Percentiles rank a stretch among this genome's conserved stretches.
Evolutionary conservation across 1,139 yeast species (phyloP).

Genomic region (Kluyveromyces sp.): DNA sequence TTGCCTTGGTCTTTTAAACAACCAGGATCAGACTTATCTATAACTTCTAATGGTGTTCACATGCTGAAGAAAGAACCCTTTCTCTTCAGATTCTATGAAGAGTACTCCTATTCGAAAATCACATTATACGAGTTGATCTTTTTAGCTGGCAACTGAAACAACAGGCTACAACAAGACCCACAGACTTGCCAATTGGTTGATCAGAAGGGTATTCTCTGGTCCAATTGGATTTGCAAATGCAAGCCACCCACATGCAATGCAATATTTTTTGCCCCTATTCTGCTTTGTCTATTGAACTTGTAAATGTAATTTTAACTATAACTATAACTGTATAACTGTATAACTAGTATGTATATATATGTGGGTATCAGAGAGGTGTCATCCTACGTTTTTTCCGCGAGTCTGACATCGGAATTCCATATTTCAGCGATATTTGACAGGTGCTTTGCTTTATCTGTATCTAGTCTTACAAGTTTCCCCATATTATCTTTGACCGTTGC

Average conservation of each 20-base stretch:
- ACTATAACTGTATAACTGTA: no score
- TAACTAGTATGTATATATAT: no score
- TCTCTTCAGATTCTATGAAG: not conserved
- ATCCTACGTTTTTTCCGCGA: not conserved
- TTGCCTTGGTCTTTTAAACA: not conserved
- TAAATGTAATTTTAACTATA: no score
- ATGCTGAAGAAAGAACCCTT: not conserved
- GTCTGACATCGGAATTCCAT: slow-evolving; percentile 17
- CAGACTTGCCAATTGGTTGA: not conserved
- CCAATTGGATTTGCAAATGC: no score
- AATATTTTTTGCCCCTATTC: no score
- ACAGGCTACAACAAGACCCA: not conserved
- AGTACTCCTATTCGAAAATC: slow-evolving; percentile 1
- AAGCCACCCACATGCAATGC: no score
- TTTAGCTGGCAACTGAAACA: not conserved
- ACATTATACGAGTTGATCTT: not conserved
- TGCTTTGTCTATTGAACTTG: no score
- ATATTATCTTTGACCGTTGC: slow-evolving; percentile 12
- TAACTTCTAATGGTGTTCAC: not conserved
- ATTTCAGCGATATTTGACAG: slow-evolving; percentile 11
- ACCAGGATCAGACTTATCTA: not conserved
- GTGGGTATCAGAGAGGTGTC: no score
- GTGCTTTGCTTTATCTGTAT: slow-evolving; percentile 5
- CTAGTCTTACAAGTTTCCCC: slow-evolving; percentile 18
- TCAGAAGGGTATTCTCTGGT: no score